Percentiles rank a stretch among this genome's conserved stretches.
These are phyloP conservation scores for Microsporum canis DNA, from an alignment of 2,329 filamentous ascomycete species.

Conservation along the genomic window DNA sequence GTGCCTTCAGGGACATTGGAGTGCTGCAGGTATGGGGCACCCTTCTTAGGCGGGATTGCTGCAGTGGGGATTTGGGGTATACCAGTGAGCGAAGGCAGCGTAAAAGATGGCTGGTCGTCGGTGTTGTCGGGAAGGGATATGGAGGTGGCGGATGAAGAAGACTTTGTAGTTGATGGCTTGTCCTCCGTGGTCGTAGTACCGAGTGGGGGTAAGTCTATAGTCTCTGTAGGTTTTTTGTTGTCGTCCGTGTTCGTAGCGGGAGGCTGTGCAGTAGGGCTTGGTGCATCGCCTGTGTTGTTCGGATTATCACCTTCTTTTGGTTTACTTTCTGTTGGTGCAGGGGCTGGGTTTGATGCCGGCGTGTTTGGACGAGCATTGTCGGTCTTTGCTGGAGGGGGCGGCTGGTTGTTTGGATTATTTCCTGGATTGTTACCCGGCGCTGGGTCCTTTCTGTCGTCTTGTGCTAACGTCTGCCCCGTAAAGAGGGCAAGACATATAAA, in stretches of 20 bases:
- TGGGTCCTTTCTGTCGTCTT: slow-evolving; percentile 7
- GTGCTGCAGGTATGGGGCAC: slow-evolving; percentile 85
- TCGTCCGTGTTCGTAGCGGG: slow-evolving; percentile 11
- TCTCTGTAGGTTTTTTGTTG: slow-evolving; percentile 11
- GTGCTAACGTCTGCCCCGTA: slow-evolving; percentile 9
- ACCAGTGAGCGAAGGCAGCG: slow-evolving; percentile 45
- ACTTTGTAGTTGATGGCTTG: slow-evolving; percentile 17
- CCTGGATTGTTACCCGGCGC: neutral
- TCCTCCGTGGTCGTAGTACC: slow-evolving; percentile 14
- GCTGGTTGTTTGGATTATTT: neutral
- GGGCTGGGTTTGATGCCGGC: slow-evolving; percentile 15
- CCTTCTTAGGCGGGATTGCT: slow-evolving; percentile 66
- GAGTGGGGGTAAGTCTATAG: slow-evolving; percentile 15
- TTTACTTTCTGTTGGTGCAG: slow-evolving; percentile 6
- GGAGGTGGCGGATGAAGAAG: slow-evolving; percentile 6
- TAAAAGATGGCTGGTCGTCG: slow-evolving; percentile 13
- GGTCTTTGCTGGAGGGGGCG: neutral
- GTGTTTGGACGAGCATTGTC: slow-evolving; percentile 3
- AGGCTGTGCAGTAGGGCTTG: slow-evolving; percentile 10
- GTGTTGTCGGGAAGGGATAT: slow-evolving; percentile 13
- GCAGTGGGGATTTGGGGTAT: slow-evolving; percentile 57
- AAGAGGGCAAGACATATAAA: slow-evolving; percentile 7
- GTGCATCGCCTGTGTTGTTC: slow-evolving; percentile 14
- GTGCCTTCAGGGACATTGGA: slow-evolving; percentile 81
- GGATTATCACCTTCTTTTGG: slow-evolving; percentile 11